phyloP scores from a whole-genome alignment of 163 green algal genomes.

The Coccomyxa subellipsoidea region DNA sequence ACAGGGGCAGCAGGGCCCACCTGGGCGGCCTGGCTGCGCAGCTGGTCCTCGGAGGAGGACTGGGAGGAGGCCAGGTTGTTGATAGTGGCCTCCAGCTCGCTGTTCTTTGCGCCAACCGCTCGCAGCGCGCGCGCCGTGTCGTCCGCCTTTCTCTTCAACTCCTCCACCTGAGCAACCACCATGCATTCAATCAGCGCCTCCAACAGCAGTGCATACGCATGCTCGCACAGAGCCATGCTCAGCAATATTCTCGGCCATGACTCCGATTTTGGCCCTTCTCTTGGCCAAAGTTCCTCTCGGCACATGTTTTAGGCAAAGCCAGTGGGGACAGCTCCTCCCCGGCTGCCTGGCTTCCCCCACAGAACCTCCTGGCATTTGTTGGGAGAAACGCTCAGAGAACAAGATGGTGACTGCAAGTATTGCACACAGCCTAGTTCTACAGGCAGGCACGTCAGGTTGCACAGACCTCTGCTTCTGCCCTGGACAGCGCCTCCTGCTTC shows the following conservation, averaged over 20 bases:
- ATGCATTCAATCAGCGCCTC: too few relatives aligned
- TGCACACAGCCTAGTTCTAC: neutral
- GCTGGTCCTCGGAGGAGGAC: neutral
- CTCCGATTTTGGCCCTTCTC: too few relatives aligned
- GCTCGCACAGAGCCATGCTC: too few relatives aligned
- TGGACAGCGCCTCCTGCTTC: neutral
- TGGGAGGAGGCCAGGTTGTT: neutral
- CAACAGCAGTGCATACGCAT: too few relatives aligned
- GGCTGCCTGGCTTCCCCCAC: too few relatives aligned
- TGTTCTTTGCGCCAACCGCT: neutral
- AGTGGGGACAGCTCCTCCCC: too few relatives aligned
- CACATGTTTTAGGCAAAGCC: too few relatives aligned
- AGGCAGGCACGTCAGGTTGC: neutral
- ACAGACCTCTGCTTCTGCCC: neutral
- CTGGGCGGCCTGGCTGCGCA: conserved; percentile 1
- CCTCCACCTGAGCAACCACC: neutral
- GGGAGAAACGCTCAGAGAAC: too few relatives aligned
- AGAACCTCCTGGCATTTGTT: too few relatives aligned
- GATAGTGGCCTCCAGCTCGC: conserved; percentile 16
- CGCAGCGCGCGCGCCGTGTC: neutral
- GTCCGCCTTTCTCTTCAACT: neutral
- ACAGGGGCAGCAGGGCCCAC: neutral
- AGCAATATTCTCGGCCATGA: too few relatives aligned
- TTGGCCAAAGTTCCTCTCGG: too few relatives aligned
- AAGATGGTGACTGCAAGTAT: too few relatives aligned